Evolutionary conservation across 352 stramenopile species (phyloP).

Genomic region (Lagenidium sp.): DNA sequence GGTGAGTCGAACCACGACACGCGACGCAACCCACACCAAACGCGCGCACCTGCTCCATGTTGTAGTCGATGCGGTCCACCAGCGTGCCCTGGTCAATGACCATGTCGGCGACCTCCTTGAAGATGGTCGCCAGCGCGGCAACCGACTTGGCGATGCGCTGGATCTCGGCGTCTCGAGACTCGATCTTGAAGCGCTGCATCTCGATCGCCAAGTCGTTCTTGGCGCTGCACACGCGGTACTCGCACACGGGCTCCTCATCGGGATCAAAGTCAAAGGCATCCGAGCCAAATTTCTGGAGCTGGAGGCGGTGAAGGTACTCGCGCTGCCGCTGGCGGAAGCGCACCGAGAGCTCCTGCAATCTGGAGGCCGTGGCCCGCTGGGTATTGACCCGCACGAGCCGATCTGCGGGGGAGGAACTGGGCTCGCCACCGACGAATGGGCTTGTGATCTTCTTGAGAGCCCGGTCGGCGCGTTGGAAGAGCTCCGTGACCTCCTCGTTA

Average conservation of each 20-base stretch:
- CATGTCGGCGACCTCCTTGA: slow-evolving; percentile 76
- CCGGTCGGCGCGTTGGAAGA: slow-evolving; percentile 63
- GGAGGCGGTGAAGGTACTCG: slow-evolving; percentile 62
- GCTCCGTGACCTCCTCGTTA: slow-evolving; percentile 46
- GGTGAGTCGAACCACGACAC: too few relatives aligned
- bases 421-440: slow-evolving; percentile 37
- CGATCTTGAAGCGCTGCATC: slow-evolving; percentile 35
- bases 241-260: background rate
- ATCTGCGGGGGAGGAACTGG: slow-evolving; percentile 36
- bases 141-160: slow-evolving; percentile 71
- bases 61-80: slow-evolving; percentile 83
- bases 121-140: slow-evolving; percentile 50
- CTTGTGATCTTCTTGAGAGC: slow-evolving; percentile 63
- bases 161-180: slow-evolving; percentile 61
- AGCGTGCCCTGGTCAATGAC: slow-evolving; percentile 79
- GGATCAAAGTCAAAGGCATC: slow-evolving; percentile 46
- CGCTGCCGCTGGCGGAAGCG: slow-evolving; percentile 57
- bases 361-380: slow-evolving; percentile 48
- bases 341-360: slow-evolving; percentile 51
- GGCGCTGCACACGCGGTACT: background rate
- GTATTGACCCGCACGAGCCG: slow-evolving; percentile 55
- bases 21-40: too few relatives aligned
- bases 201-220: slow-evolving; percentile 21
- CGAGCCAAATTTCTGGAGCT: slow-evolving; percentile 66
- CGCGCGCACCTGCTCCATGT: slow-evolving; percentile 65